Base-by-base conservation (phyloP, 140 eudicot species). In the Eryngium alpinum region DNA sequence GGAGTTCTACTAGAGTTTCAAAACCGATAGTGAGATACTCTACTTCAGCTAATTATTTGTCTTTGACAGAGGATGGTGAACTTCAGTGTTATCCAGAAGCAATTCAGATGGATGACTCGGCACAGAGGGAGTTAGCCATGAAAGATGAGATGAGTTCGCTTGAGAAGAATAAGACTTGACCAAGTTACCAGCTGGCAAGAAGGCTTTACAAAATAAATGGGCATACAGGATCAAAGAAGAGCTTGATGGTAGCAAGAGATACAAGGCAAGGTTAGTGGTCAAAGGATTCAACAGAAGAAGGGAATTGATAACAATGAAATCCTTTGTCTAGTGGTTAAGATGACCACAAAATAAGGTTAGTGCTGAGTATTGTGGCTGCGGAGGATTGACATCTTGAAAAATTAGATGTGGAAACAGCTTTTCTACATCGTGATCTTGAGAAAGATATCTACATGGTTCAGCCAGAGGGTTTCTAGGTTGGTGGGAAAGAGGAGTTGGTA, bases 101-200 rank as follows among this genome's bases (percentile, higher is more conserved):
- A 18, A 18, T 57, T 19, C n/a, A 60, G 67, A 22, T 60, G 67
- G 67, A 60, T 60, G 67, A 60, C 10, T 60, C 25, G 18, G 67
- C 21, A 1, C 18, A 60, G 67, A 12, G n/a, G 27, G 27, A 60
- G 27, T 60, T 22, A 60, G 67, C 67, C 27, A 60, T 16, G 67
- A 22, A 60, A 17, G 67, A 60, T 5, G 67, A 60, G 67, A 60
- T 17, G 67, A 22, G n/a, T 60, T 60, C 67, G 18, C 67, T 60
- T 60, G 67, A 60, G 67, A 60, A 60, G n/a, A 60, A 60, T 60
- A 27, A 60, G 67, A 60, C 67, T 60, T 60, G 27, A 60, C 67
- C 2, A 18, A 60, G 27, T 18, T 60, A 60, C 67, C 67, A 60
- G 27, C 67, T 9, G 9, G n/a, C 18, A 60, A 60, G n/a, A 60